phyloP scores from a whole-genome alignment of 345 rosid species.

The Cardamine occulta region DNA sequence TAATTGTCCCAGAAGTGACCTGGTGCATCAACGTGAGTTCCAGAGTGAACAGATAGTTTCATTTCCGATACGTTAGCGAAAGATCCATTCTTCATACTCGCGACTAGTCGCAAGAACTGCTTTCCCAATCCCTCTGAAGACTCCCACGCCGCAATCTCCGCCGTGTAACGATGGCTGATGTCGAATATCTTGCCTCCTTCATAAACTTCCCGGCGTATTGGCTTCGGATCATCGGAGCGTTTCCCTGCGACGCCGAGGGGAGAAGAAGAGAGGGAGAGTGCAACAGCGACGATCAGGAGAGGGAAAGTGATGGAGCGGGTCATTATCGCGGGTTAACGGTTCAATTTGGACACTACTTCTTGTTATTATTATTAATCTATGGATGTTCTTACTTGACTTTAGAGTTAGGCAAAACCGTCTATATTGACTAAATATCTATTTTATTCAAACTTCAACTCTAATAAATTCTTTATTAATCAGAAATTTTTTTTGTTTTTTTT shows the following conservation, averaged over 20 bases:
- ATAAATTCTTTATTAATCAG: too few relatives aligned
- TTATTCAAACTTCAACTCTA: neutral
- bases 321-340: conserved; percentile 27
- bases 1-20: conserved; percentile 86
- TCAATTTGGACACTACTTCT: neutral
- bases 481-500: too few relatives aligned
- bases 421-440: neutral
- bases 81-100: conserved; percentile 94
- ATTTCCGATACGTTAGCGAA: conserved; percentile 80
- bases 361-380: neutral
- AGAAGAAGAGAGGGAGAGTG: conserved; percentile 22
- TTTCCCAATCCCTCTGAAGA: conserved; percentile 56
- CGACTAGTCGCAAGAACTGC: conserved; percentile 57
- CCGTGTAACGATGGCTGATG: conserved; percentile 74
- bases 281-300: conserved; percentile 21
- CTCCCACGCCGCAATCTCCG: conserved; percentile 67
- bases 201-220: conserved; percentile 75
- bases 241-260: conserved; percentile 18
- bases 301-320: conserved; percentile 10
- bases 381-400: neutral
- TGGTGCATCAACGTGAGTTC: conserved; percentile 95
- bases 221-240: conserved; percentile 42
- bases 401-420: neutral
- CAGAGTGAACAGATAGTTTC: conserved; percentile 86
- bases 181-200: conserved; percentile 72